A percentile compares a stretch with the other conserved stretches of the same genome.
Evolutionary conservation across 306 rosid genomes (phyloP).

Genomic region (Morella rubra): DNA sequence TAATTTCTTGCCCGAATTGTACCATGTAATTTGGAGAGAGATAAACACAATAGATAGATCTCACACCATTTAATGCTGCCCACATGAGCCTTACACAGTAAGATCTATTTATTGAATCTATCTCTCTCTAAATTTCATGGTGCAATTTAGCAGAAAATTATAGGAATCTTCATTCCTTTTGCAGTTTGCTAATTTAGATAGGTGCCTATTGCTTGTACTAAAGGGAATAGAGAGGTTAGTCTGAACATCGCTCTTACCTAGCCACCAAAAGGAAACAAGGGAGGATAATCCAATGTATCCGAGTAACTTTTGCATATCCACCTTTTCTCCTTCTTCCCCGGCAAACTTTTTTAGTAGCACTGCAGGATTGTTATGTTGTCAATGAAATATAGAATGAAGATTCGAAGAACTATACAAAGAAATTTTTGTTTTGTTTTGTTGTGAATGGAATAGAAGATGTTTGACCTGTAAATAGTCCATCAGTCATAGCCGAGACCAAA

Average conservation of each 20-base stretch:
- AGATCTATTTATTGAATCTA: too few species aligned
- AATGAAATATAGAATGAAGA: slow-evolving; percentile 1
- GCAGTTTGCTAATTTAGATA: too few species aligned
- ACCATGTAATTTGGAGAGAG: too few species aligned
- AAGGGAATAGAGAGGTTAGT: background rate
- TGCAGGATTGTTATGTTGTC: slow-evolving; percentile 33
- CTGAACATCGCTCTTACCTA: slow-evolving; percentile 49
- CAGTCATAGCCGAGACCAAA: slow-evolving; percentile 85
- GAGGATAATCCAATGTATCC: slow-evolving; percentile 95
- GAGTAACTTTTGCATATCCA: slow-evolving; percentile 90
- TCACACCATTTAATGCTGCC: too few species aligned
- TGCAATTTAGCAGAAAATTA: too few species aligned
- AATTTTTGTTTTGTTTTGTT: slow-evolving; percentile 18
- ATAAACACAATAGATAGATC: too few species aligned
- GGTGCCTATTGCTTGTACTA: too few species aligned
- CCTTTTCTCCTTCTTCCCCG: slow-evolving; percentile 90
- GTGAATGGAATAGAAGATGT: slow-evolving; percentile 15
- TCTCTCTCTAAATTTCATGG: too few species aligned
- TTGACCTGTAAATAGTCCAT: slow-evolving; percentile 89
- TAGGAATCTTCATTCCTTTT: too few species aligned
- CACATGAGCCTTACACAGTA: too few species aligned
- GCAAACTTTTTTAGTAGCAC: slow-evolving; percentile 84
- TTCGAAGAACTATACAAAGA: slow-evolving; percentile 11
- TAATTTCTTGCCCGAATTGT: too few species aligned
- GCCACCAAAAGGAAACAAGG: slow-evolving; percentile 89